Conservation (phyloP, 805 yeast genomes). For the Suhomyces faveliae region DNA sequence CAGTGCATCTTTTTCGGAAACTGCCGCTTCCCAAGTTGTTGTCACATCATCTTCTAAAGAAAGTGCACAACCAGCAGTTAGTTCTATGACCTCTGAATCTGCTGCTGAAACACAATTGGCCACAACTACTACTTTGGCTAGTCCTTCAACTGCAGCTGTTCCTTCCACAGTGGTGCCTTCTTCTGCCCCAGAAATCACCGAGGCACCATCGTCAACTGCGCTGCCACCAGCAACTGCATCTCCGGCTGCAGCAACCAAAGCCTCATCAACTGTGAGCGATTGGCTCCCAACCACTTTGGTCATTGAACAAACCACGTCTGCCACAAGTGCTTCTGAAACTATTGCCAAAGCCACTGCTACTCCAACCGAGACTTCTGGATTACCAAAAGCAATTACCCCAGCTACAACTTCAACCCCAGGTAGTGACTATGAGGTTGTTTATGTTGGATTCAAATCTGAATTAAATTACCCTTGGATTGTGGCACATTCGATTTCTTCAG, state of each 20-base stretch:
- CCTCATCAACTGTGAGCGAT: constrained; percentile 14
- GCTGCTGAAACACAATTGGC: neutral
- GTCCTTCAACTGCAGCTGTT: neutral
- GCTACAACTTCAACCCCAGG: constrained; percentile 47
- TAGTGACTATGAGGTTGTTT: constrained; percentile 50
- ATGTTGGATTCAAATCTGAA: constrained; percentile 74
- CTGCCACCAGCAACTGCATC: constrained; percentile 6
- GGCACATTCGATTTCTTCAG: constrained; percentile 67
- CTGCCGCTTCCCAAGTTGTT: neutral
- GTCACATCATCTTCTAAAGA: neutral
- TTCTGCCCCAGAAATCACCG: constrained; percentile 3
- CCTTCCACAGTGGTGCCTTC: neutral
- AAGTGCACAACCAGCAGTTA: neutral
- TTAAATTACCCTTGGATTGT: constrained; percentile 86
- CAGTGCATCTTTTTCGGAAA: neutral
- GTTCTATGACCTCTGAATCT: no score
- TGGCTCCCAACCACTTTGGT: constrained; percentile 40
- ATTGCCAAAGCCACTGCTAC: constrained; percentile 23
- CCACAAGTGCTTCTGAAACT: constrained; percentile 14
- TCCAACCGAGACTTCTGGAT: constrained; percentile 43
- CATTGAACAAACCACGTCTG: constrained; percentile 20
- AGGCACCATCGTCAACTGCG: constrained; percentile 7
- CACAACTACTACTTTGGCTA: neutral
- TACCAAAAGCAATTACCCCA: constrained; percentile 84
- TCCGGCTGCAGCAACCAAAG: constrained; percentile 10